Evolutionary conservation across 305 asterid genomes (phyloP).

Genomic region (Rubia tinctorum): DNA sequence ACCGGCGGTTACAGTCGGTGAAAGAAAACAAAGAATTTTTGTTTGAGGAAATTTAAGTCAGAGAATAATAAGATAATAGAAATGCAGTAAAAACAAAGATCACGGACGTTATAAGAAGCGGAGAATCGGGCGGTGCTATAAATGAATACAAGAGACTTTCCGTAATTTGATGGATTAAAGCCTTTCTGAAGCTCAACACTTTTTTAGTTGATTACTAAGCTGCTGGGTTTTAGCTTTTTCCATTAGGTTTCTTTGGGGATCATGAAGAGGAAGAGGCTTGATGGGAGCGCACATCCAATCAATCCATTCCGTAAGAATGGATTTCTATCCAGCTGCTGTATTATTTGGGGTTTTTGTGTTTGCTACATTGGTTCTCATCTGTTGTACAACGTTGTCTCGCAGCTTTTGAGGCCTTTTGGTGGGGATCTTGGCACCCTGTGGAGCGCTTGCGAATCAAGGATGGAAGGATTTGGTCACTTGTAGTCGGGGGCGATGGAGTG

Average conservation of each 20-base stretch:
- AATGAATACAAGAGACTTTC: background rate
- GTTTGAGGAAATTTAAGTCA: background rate
- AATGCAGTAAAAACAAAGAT: background rate
- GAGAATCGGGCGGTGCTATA: background rate
- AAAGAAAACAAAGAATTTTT: too few relatives aligned
- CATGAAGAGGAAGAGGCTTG: slow-evolving; percentile 70
- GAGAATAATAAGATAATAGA: background rate
- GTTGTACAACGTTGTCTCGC: slow-evolving; percentile 18
- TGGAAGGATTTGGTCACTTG: slow-evolving; percentile 43
- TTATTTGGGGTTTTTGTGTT: background rate
- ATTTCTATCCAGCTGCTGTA: background rate
- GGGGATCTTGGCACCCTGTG: slow-evolving; percentile 71
- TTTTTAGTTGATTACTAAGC: background rate
- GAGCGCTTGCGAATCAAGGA: slow-evolving; percentile 50
- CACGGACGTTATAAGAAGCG: background rate
- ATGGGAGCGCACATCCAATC: slow-evolving; percentile 59
- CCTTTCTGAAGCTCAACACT: background rate
- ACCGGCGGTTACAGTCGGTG: background rate
- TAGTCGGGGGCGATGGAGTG: slow-evolving; percentile 37
- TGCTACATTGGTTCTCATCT: background rate
- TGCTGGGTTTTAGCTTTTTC: slow-evolving; percentile 5
- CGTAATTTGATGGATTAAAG: background rate
- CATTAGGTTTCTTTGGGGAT: slow-evolving; percentile 21
- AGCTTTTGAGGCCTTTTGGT: slow-evolving; percentile 87
- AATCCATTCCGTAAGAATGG: slow-evolving; percentile 57